Conservation (phyloP, 78 protist species). For the Carpediemonas membranifera region DNA sequence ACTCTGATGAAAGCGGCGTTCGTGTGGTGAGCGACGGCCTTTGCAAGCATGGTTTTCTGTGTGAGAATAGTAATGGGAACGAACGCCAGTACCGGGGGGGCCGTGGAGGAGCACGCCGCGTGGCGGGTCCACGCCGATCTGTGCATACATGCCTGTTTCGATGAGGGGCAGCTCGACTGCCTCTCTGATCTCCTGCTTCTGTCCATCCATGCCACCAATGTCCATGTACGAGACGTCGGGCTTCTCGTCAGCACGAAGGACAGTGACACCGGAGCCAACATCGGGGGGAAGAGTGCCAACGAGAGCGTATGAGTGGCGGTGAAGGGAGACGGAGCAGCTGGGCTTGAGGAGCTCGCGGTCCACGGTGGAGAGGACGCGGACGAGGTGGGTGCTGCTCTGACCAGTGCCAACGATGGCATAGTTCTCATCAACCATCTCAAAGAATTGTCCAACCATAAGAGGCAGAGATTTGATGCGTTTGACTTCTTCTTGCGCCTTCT, state of each 20-base stretch:
- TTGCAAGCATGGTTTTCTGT: conserved; percentile 86
- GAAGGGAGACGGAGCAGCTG: conserved; percentile 88
- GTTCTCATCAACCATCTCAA: conserved; percentile 91
- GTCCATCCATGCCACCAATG: conserved; percentile 96
- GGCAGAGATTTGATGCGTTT: conserved; percentile 58
- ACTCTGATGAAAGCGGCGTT: conserved; percentile 85
- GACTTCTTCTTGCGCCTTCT: conserved; percentile 17
- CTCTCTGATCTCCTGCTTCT: conserved; percentile 99
- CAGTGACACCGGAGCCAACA: conserved; percentile 90
- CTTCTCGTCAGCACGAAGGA: conserved; percentile 11
- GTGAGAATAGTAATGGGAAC: conserved; percentile 18
- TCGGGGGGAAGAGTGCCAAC: conserved; percentile 83
- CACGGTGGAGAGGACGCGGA: conserved; percentile 85
- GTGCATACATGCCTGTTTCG: conserved; percentile 60
- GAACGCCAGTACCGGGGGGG: conserved; percentile 81
- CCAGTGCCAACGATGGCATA: conserved; percentile 81
- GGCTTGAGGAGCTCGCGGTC: conserved; percentile 97
- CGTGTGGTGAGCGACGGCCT: conserved; percentile 99
- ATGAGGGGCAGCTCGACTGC: conserved; percentile 98
- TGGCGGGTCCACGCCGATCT: conserved; percentile 98
- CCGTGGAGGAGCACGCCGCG: conserved; percentile 97
- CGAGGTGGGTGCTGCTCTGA: conserved; percentile 79
- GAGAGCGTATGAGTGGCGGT: conserved; percentile 76
- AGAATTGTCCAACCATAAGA: conserved; percentile 92
- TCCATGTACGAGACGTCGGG: conserved; percentile 64